Evolutionary conservation across 2,329 filamentous ascomycete genomes (phyloP).

Genomic region (Escovopsis weberi): DNA sequence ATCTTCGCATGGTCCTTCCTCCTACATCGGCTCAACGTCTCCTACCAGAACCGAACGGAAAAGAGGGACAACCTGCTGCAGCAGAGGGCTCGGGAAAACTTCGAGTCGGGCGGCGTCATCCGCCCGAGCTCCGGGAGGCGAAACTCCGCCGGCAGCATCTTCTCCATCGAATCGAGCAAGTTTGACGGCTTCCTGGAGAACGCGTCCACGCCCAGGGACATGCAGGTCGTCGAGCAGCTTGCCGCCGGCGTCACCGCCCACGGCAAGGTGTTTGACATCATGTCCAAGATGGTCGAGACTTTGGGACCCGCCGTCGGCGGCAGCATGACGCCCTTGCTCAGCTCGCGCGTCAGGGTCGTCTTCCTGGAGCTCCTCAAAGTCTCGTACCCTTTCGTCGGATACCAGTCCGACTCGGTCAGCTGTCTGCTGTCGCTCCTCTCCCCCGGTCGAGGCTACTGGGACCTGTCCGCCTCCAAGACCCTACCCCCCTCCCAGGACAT

Average conservation of each 20-base stretch:
- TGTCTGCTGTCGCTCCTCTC: conserved; percentile 51
- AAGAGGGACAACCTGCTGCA: conserved; percentile 42
- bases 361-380: conserved; percentile 59
- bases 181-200: conserved; percentile 44
- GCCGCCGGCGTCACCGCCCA: conserved; percentile 33
- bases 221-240: conserved; percentile 35
- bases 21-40: conserved; percentile 51
- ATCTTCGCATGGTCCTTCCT: conserved; percentile 73
- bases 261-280: conserved; percentile 38
- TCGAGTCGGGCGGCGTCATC: conserved; percentile 32
- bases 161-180: conserved; percentile 44
- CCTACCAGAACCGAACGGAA: conserved; percentile 47
- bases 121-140: conserved; percentile 29
- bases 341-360: conserved; percentile 45
- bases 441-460: conserved; percentile 39
- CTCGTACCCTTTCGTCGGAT: conserved; percentile 52
- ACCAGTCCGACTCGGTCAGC: conserved; percentile 55
- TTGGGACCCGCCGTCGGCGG: conserved; percentile 31
- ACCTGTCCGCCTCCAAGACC: conserved; percentile 24
- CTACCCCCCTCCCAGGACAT: conserved; percentile 20
- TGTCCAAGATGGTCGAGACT: conserved; percentile 33
- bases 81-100: conserved; percentile 42
- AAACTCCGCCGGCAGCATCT: conserved; percentile 47
- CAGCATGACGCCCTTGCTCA: conserved; percentile 39
- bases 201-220: conserved; percentile 34